Base-by-base conservation (phyloP, 1,139 yeast genomes). In the Wickerhamomyces sp. region DNA sequence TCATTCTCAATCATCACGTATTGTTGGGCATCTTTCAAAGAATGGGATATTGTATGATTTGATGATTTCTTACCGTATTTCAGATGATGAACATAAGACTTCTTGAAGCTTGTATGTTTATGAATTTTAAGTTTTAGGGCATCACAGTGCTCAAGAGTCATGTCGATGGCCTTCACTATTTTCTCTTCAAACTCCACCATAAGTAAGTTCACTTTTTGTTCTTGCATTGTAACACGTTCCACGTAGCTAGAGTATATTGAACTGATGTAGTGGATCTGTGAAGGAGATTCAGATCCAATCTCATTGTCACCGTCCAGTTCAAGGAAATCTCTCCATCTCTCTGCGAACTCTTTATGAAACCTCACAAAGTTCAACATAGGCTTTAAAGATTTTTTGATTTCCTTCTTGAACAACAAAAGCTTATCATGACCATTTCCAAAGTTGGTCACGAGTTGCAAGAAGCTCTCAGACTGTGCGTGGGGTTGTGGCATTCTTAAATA, bases 81-180 rank as follows among this genome's bases (percentile, higher is more conserved):
- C 54, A 49, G 34, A 18, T 48, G 49, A 36, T 42, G 49, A n/a
- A 54, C 47, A 35, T 59, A 62, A 13, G 63, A 62, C 13, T 49
- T 54, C 39, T 59, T 54, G 32, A 58, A 40, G 1, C 46, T 32
- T 18, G 51, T 51, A 16, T 60, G 52, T 36, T 54, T 59, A 35
- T 52, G 53, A n/a, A 61, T 43, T 20, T 47, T 49, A 3, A 33
- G 27, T 34, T 46, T 46, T 1, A 57, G 52, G 5, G 41, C 32
- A 1, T 45, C 37, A 33, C 59, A 56, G 14, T 39, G 35, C 13
- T 50, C 49, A 14, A 55, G 21, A 2, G 54, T 30, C 23, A 40
- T 18, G 4, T 44, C 45, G 8, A 59, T 31, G 4, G 63, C 61
- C 11, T 42, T 45, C 20, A 58, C 28, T 2, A 61, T 48, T 11